These are phyloP conservation scores for Phycomyces nitens DNA, from an alignment of 192 early-diverging fungal species.

Conservation along the genomic window DNA sequence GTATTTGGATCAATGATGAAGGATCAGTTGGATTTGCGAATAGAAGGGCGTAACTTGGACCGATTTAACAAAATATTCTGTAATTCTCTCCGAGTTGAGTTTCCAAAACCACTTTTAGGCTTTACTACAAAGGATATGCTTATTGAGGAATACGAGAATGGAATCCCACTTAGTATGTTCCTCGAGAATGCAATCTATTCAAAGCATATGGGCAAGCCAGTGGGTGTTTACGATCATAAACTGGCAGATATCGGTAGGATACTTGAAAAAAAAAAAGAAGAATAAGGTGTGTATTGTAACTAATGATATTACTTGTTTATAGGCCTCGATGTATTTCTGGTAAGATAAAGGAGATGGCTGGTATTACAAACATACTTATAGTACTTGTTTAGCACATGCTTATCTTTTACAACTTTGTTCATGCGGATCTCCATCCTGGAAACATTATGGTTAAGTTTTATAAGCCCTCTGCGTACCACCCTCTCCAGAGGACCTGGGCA, in stretches of 20 bases:
- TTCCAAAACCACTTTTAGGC: slow-evolving; percentile 63
- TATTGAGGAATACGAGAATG: slow-evolving; percentile 82
- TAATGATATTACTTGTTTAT: no score
- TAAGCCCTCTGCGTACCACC: slow-evolving; percentile 54
- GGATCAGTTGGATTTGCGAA: slow-evolving; percentile 80
- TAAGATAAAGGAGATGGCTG: slow-evolving; percentile 17
- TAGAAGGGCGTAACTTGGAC: slow-evolving; percentile 73
- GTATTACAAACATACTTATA: not conserved
- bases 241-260: slow-evolving; percentile 73
- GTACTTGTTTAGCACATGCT: slow-evolving; percentile 69
- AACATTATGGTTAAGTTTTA: slow-evolving; percentile 87
- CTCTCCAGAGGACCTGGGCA: slow-evolving; percentile 41
- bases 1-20: slow-evolving; percentile 93
- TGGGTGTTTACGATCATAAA: slow-evolving; percentile 66
- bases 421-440: slow-evolving; percentile 92
- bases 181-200: slow-evolving; percentile 47
- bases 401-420: slow-evolving; percentile 90
- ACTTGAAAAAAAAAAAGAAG: no score
- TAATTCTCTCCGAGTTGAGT: slow-evolving; percentile 49
- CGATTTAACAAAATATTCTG: slow-evolving; percentile 59
- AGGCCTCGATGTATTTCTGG: slow-evolving; percentile 69
- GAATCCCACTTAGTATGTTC: slow-evolving; percentile 72
- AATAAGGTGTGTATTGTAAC: no score
- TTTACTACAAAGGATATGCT: slow-evolving; percentile 62
- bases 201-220: slow-evolving; percentile 10